phyloP scores from a whole-genome alignment of 805 yeast genomes.

The Kodamaea kakaduensis region DNA sequence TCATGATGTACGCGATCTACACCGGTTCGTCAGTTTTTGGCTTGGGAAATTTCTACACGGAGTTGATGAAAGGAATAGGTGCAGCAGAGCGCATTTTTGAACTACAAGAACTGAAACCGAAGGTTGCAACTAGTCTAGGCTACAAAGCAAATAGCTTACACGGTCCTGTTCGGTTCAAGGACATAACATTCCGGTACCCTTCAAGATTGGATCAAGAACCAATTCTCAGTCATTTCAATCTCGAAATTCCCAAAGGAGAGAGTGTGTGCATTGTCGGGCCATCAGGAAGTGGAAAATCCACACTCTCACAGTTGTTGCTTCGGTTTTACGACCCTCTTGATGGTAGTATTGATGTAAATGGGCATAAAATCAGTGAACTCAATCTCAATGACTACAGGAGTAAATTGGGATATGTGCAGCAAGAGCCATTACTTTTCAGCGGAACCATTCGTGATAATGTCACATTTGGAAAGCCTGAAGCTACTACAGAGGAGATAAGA shows the following conservation, averaged over 20 bases:
- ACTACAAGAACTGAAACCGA: slow-evolving; percentile 71
- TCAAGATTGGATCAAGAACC: slow-evolving; percentile 63
- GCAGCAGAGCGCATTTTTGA: slow-evolving; percentile 92
- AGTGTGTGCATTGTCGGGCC: slow-evolving; percentile 95
- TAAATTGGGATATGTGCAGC: slow-evolving; percentile 85
- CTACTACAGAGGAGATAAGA: slow-evolving; percentile 55
- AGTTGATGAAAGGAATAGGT: slow-evolving; percentile 95
- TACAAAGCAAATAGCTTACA: slow-evolving; percentile 36
- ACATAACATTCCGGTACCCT: slow-evolving; percentile 76
- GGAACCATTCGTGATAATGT: slow-evolving; percentile 85
- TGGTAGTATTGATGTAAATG: slow-evolving; percentile 66
- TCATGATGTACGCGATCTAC: slow-evolving; percentile 92
- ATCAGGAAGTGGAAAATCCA: slow-evolving; percentile 95
- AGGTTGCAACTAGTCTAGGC: slow-evolving; percentile 67
- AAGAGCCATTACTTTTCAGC: slow-evolving; percentile 84
- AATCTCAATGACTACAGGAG: slow-evolving; percentile 71
- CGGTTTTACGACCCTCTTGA: slow-evolving; percentile 75
- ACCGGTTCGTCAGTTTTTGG: slow-evolving; percentile 94
- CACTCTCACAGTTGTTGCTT: slow-evolving; percentile 72
- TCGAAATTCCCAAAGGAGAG: slow-evolving; percentile 71
- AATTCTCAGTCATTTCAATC: slow-evolving; percentile 58
- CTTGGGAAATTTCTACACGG: slow-evolving; percentile 84
- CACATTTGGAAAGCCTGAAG: slow-evolving; percentile 62
- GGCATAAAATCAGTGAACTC: slow-evolving; percentile 55
- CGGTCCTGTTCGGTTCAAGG: slow-evolving; percentile 57